A percentile compares a stretch with the other conserved stretches of the same genome.
Conservation (phyloP, 129 eudicot species). For the Flaveria sonorensis region DNA sequence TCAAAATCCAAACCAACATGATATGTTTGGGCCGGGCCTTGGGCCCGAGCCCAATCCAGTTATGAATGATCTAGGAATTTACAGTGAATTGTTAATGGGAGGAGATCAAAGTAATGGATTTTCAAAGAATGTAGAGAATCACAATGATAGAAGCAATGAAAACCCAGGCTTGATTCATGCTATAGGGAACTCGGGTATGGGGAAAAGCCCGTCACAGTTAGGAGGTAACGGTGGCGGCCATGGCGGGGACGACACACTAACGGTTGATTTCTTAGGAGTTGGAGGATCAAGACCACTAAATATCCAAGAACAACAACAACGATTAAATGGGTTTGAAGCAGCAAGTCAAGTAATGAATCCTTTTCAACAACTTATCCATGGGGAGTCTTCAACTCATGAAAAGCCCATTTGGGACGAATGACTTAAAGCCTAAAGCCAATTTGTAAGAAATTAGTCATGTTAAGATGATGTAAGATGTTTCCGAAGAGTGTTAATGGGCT, state of each 20-base stretch:
- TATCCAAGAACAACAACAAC: conserved; percentile 49
- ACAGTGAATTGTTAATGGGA: conserved; percentile 53
- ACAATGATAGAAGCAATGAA: conserved; percentile 29
- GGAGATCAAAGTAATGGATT: conserved; percentile 41
- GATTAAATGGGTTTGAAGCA: conserved; percentile 33
- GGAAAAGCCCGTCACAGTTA: conserved; percentile 31
- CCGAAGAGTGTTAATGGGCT: background rate
- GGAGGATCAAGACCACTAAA: conserved; percentile 55
- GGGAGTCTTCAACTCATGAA: conserved; percentile 30
- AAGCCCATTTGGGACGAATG: conserved; percentile 37
- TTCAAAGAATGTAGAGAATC: conserved; percentile 31
- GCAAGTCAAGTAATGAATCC: conserved; percentile 50
- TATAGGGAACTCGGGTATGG: background rate
- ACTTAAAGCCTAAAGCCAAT: background rate
- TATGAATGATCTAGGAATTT: conserved; percentile 53
- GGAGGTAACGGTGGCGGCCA: conserved; percentile 24
- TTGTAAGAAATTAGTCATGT: background rate
- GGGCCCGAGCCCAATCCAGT: conserved; percentile 13
- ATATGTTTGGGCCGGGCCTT: conserved; percentile 34
- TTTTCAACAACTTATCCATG: conserved; percentile 45
- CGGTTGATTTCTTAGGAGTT: conserved; percentile 77
- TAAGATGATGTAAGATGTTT: background rate
- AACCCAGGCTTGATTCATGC: conserved; percentile 20
- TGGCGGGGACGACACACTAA: conserved; percentile 43
- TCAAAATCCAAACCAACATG: conserved; percentile 47